Base-by-base conservation (phyloP, 306 rosid genomes). In the Castanea sativa region DNA sequence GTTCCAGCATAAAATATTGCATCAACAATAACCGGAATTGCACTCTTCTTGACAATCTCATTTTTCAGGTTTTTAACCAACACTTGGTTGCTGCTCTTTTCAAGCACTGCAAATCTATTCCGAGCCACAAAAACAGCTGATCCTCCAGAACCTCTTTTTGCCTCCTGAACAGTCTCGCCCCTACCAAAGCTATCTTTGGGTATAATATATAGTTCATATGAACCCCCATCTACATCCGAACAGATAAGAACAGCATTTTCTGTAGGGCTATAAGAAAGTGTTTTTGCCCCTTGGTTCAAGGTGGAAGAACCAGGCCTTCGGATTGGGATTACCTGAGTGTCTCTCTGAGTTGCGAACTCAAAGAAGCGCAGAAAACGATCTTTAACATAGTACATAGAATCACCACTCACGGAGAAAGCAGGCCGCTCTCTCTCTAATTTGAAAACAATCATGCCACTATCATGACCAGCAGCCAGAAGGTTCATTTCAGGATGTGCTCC, bases 361-460 rank as follows among this genome's bases (percentile, higher is more conserved):
- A 85, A 92, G 77, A 80, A 88, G 76, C 96, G 86, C 89, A 94
- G 83, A 80, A 94, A 92, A 8, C 98, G 92, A 73, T 94, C 98
- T 80, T 88, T 94, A 49, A 84, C 81, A 71, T 91, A 94, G 81
- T 91, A 88, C 53, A 94, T 67, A 81, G 90, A 85, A 80, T 92
- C 94, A 38, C 94, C 97, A 82, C 98, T 94, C 68, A 92, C 89
- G 0, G 92, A 85, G 76, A 94, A 91, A 23, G 97, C 97, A 0
- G 97, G 98, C 7, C 98, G 91, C 69, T 94, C 98, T 81, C 98
- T 92, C 87, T 91, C 98, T 73, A 94, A 78, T 84, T 94, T 94
- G 73, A 94, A 94, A 65, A 94, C 98, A 33, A 92, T 89, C 98
- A 94, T 88, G 72, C 98, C 98, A 82, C 97, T 94, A 78, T 94